phyloP scores from a whole-genome alignment of 805 yeast genomes.

The Saturnispora saitoi region DNA sequence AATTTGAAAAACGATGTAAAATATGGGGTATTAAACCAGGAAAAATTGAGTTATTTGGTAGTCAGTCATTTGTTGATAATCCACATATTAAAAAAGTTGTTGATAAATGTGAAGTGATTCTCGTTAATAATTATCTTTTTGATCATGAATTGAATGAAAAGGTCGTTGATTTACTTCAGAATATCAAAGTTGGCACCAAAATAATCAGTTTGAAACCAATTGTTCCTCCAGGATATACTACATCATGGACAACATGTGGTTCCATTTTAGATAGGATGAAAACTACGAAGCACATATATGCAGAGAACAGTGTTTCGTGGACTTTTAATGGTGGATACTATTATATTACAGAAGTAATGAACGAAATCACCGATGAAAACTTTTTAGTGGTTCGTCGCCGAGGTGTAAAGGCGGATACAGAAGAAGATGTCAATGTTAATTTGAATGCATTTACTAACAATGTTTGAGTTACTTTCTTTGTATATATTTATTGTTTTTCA shows the following conservation, averaged over 20 bases:
- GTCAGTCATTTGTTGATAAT: slow-evolving; percentile 67
- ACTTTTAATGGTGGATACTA: slow-evolving; percentile 76
- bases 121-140: slow-evolving; percentile 79
- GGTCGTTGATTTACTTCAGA: slow-evolving; percentile 54
- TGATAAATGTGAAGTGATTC: slow-evolving; percentile 57
- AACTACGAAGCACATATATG: slow-evolving; percentile 57
- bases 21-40: slow-evolving; percentile 60
- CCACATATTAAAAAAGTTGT: slow-evolving; percentile 45
- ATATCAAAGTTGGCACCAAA: slow-evolving; percentile 63
- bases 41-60: slow-evolving; percentile 46
- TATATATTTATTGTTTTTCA: not conserved
- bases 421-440: slow-evolving; percentile 16
- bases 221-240: slow-evolving; percentile 65
- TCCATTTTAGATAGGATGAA: slow-evolving; percentile 55
- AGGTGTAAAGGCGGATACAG: slow-evolving; percentile 15
- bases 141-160: slow-evolving; percentile 63
- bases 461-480: slow-evolving; percentile 14
- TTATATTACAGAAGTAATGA: slow-evolving; percentile 60
- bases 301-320: slow-evolving; percentile 78
- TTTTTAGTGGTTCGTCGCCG: slow-evolving; percentile 24
- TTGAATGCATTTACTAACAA: slow-evolving; percentile 29
- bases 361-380: slow-evolving; percentile 27
- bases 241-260: slow-evolving; percentile 42
- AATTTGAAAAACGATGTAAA: slow-evolving; percentile 48
- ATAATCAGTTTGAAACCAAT: slow-evolving; percentile 74